Evolutionary conservation across 2,329 filamentous ascomycete species (phyloP).

Genomic region (Aspergillus ruber): DNA sequence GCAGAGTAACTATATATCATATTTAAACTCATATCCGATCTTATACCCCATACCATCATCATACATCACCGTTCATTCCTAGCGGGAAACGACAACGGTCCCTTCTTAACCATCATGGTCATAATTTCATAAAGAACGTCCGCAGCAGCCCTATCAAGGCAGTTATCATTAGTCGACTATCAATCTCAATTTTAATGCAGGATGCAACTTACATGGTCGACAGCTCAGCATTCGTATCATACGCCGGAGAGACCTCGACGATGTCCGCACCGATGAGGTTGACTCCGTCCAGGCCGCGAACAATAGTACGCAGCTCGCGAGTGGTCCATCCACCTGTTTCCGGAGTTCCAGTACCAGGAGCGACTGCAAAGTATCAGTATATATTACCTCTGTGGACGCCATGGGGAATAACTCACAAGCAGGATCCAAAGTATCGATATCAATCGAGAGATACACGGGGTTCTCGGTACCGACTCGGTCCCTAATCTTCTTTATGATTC

Average conservation of each 20-base stretch:
- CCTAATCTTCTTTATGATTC: slow-evolving; percentile 72
- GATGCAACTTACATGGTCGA: slow-evolving; percentile 40
- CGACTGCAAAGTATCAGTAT: slow-evolving; percentile 17
- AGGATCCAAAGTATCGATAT: slow-evolving; percentile 84
- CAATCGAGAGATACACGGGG: slow-evolving; percentile 75
- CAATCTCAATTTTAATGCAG: neutral
- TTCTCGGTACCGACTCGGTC: slow-evolving; percentile 66
- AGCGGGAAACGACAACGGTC: slow-evolving; percentile 45
- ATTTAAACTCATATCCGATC: no score
- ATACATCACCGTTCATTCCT: neutral
- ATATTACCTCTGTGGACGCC: neutral
- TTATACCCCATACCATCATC: no score
- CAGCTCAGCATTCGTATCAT: slow-evolving; percentile 55
- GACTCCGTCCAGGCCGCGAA: slow-evolving; percentile 53
- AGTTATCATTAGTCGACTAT: neutral
- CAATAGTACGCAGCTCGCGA: slow-evolving; percentile 52
- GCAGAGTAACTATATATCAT: no score
- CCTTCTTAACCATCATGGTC: slow-evolving; percentile 75
- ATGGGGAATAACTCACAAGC: slow-evolving; percentile 51
- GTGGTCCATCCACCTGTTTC: slow-evolving; percentile 59
- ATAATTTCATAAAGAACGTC: slow-evolving; percentile 71
- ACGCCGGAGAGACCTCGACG: slow-evolving; percentile 57
- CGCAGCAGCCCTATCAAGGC: slow-evolving; percentile 30
- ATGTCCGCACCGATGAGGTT: slow-evolving; percentile 56
- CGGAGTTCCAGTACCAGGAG: slow-evolving; percentile 51